Conservation (phyloP, 78 protist genomes). For the Dictyostelium purpureum region DNA sequence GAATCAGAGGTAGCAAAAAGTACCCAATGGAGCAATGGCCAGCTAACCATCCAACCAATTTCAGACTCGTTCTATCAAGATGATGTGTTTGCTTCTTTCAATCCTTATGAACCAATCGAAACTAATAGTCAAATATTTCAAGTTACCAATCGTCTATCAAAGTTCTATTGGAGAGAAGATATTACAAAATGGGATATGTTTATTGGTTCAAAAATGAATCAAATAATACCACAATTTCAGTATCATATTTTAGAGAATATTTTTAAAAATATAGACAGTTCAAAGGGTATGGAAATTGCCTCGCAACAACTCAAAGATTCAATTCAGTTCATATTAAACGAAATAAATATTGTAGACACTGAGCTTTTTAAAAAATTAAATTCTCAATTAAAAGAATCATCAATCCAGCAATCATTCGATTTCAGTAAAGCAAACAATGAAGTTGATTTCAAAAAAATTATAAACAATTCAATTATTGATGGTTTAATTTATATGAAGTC, state of each 20-base stretch:
- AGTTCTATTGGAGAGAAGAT: conserved; percentile 28
- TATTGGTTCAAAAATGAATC: conserved; percentile 27
- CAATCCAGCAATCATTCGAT: background rate
- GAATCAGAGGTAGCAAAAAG: background rate
- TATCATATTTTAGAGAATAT: conserved; percentile 1
- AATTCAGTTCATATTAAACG: conserved; percentile 1
- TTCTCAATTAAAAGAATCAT: background rate
- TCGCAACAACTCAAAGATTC: background rate
- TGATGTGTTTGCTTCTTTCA: conserved; percentile 5
- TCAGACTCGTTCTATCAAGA: conserved; percentile 6
- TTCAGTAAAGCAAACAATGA: background rate
- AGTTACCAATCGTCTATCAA: conserved; percentile 7
- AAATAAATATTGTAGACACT: background rate
- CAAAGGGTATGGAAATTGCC: no score
- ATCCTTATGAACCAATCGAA: conserved; percentile 1
- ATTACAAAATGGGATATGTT: conserved; percentile 34
- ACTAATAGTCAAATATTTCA: background rate
- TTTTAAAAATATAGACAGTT: no score
- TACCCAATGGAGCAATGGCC: conserved; percentile 31
- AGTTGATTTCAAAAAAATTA: background rate
- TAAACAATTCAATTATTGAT: conserved; percentile 6
- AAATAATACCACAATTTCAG: conserved; percentile 13
- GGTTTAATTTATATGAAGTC: conserved; percentile 23
- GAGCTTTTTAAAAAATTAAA: conserved; percentile 7
- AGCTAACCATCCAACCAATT: conserved; percentile 21